These are phyloP conservation scores for Solanum aculeatissimum DNA, from an alignment of 305 asterid species.

Conservation along the genomic window DNA sequence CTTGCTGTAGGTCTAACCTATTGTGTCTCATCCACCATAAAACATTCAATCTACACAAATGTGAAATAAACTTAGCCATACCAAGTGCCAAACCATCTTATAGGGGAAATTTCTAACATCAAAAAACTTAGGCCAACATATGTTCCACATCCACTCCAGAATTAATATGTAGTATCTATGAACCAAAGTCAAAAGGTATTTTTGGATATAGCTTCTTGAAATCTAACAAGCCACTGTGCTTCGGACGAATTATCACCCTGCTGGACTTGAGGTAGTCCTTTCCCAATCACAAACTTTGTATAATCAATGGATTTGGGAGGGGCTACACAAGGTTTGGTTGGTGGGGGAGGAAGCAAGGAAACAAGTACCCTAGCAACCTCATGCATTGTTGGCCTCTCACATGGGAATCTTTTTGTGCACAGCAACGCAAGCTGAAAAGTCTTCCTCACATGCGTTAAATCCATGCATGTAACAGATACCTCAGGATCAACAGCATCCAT, in stretches of 20 bases:
- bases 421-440: slow-evolving; percentile 83
- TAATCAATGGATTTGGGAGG: slow-evolving; percentile 37
- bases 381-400: slow-evolving; percentile 88
- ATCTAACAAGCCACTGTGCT: slow-evolving; percentile 83
- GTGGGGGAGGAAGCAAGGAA: slow-evolving; percentile 57
- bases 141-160: not conserved
- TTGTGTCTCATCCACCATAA: not conserved
- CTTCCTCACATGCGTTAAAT: slow-evolving; percentile 52
- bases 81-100: not conserved
- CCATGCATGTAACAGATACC: slow-evolving; percentile 82
- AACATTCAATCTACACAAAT: not conserved
- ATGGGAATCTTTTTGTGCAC: slow-evolving; percentile 65
- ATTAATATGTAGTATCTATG: not conserved
- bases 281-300: slow-evolving; percentile 38
- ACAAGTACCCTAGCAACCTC: slow-evolving; percentile 69
- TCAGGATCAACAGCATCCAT: slow-evolving; percentile 95
- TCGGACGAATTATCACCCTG: slow-evolving; percentile 46
- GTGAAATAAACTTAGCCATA: not conserved
- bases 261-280: slow-evolving; percentile 32
- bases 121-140: not conserved
- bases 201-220: slow-evolving; percentile 80
- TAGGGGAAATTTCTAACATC: not conserved
- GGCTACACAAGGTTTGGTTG: slow-evolving; percentile 25
- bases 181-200: slow-evolving; percentile 33
- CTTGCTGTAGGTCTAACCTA: not conserved